A percentile compares a stretch with the other conserved stretches of the same genome.
Conservation (phyloP, 768 basidiomycete genomes). For the Daedaleopsis nitida region DNA sequence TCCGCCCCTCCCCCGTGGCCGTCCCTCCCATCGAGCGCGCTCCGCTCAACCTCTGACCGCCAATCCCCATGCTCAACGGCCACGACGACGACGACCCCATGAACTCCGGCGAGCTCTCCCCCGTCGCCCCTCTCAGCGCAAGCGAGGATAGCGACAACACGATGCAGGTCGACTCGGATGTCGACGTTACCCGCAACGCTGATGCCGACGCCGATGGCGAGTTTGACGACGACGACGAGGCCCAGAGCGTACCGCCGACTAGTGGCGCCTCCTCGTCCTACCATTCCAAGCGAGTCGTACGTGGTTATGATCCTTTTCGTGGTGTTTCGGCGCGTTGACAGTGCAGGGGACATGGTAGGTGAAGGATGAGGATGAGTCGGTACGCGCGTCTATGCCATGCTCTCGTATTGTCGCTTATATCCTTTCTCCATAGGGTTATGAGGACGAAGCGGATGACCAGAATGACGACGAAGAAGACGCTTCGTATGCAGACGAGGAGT, state of each 20-base stretch:
- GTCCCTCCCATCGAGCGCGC: slow-evolving; percentile 24
- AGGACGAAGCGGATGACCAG: slow-evolving; percentile 41
- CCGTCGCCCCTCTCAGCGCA: slow-evolving; percentile 30
- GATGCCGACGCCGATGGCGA: slow-evolving; percentile 57
- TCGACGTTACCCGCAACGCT: slow-evolving; percentile 39
- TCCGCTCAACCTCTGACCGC: background rate
- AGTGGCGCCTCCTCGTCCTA: slow-evolving; percentile 41
- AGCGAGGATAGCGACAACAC: slow-evolving; percentile 50
- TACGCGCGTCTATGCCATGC: slow-evolving; percentile 38
- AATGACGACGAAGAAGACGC: slow-evolving; percentile 68
- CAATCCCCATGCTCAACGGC: slow-evolving; percentile 26
- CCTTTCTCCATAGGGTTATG: slow-evolving; percentile 53
- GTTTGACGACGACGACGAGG: slow-evolving; percentile 57
- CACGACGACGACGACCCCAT: slow-evolving; percentile 27
- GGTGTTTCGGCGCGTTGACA: slow-evolving; percentile 17
- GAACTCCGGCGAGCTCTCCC: slow-evolving; percentile 27
- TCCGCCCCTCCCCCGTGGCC: slow-evolving; percentile 25
- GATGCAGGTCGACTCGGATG: slow-evolving; percentile 74
- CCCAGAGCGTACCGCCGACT: slow-evolving; percentile 40
- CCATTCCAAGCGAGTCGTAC: slow-evolving; percentile 31
- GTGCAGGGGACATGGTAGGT: slow-evolving; percentile 28
- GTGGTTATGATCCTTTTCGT: slow-evolving; percentile 20
- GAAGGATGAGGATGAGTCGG: slow-evolving; percentile 48
- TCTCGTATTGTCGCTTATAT: slow-evolving; percentile 25
- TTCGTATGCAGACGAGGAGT: slow-evolving; percentile 79